Base-by-base conservation (phyloP, 2,329 filamentous ascomycete genomes). In the Talaromyces atroroseus region DNA sequence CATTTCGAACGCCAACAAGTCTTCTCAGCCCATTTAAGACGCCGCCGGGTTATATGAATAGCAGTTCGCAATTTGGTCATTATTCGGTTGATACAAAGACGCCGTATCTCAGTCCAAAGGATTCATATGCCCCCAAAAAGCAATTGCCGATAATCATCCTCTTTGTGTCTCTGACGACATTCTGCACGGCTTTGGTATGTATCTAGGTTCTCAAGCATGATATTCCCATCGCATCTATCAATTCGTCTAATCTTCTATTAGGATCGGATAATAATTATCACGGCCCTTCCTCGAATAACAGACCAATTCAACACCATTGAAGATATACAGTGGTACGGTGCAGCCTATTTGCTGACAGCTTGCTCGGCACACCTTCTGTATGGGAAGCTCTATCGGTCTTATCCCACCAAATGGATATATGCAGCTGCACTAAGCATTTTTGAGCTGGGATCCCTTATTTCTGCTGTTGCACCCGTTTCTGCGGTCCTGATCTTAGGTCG, bases 301-400 rank as follows among this genome's bases (percentile, higher is more conserved):
- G 64, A 74, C 53, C 63, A 74, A 8, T 77, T 78, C 58, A 59
- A 74, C 40, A 68, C 70, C 14, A 61, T 74, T n/a, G 61, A 68
- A 11, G 72, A 77, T 53, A 64, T 77, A 4, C 71, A 71, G 38
- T 78, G 76, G 74, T 77, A 77, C 54, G 69, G 69, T 14, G 69
- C 65, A 24, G 65, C 70, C 2, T 74, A 73, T 54, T 62, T 73
- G 3, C 61, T 77, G 7, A 71, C 73, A 1, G 66, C 62, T 16
- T 69, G 66, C 54, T 66, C 71, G 1, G 70, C 74, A 23, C 68
- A 71, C 38, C 64, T 73, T 1, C 58, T 70, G 2, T 71, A 68
- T 46, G 73, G 72, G 18, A 67, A 68, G 54, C 44, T 74, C 1
- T 74, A 72, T 54, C 67, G 62, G 3, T 65, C 71, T 59, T 71